Base-by-base conservation (phyloP, 352 stramenopile species). In the Peronosclerospora sorghi region DNA sequence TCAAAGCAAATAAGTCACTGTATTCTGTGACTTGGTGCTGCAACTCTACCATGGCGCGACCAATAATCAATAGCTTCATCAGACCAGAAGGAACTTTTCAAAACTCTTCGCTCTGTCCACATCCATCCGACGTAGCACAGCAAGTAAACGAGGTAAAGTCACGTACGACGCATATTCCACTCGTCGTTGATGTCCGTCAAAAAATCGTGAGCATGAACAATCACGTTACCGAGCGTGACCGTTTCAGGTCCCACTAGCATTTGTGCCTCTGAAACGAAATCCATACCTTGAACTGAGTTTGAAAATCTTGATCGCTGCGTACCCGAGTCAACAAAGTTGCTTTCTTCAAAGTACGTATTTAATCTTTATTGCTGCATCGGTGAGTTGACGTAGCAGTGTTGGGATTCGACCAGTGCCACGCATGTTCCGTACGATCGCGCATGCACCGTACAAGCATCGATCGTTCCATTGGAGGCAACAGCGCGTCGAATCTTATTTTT, bases 301-400 rank as follows among this genome's bases (percentile, higher is more conserved):
- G 66, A n/a, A 94, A 63, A n/a, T 46, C 59, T 0, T 35, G 48
- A 34, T 90, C 56, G 17, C 62, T 67, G 8, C 55, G 47, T 8
- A 91, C 41, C 15, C 74, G 76, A 34, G 85, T 71, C 17, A 84
- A 45, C 14, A 97, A 51, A 10, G 94, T 73, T 1, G 83, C 63
- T 32, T 95, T 95, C 60, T 97, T 96, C 86, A 97, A 96, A 32
- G 78, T 94, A 1, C 80, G 71, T 35, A 76, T 82, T 59, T 97
- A 96, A 13, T 87, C 73, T 24, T 73, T 45, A 96, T 93, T 24
- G 83, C 80, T 13, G 83, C 71, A 38, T 91, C 83, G 0, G 84
- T 97, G 27, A 97, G 69, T 18, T 65, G 47, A 8, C 84, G 70
- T n/a, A 97, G 57, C 8, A 94, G 52, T 35, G 75, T 24, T 86